Evolutionary conservation across 192 early-diverging fungal genomes (phyloP), one percentile per base, ranked within the genome.

Genomic region (Coemansia erecta): DNA sequence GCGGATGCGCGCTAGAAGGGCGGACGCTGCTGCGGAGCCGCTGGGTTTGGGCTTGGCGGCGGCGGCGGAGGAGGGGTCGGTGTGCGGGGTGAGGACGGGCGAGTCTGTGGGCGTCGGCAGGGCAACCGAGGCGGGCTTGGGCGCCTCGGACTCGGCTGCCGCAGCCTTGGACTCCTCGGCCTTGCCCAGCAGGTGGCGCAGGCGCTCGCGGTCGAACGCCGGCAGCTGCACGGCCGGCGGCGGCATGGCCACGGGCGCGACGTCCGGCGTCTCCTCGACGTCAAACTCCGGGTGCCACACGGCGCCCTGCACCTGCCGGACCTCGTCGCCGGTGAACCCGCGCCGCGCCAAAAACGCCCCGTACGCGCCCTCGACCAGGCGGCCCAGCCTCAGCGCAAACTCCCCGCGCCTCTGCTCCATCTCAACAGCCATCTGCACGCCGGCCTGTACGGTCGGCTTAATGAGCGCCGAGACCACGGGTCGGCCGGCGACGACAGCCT

Each of bases 1-100:
- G 37, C 80, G 80, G 47, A 81, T 81, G 0, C 80, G 80, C 18
- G 76, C 80, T 8, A 81, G 54, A 21, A 81, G 61, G 19, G 63
- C 58, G 14, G 58, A 47, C 8, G 70, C 75, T 9, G 33, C 19
- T 1, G 58, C 33, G 12, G 53, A 39, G 3, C 63, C 63, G 7
- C 42, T 48, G 17, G 48, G 60, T 6, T 64, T 11, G 44, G 22
- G 13, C 45, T 26, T 31, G 23, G 54, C 35, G 42, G 62, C 48
- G 15, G n/a, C 35, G 13, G 45, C 15, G 0, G 37, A 21, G 5
- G 57, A 39, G 0, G 59, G 58, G 8, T 58, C 48, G 14, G 50
- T 48, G 46, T 17, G 17, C 19, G 19, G 2, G 46, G 46, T 21
- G 18, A 73, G 40, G 7, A 56, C 24, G 0, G 72, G 72, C 24